Base-by-base conservation (phyloP, 805 yeast genomes). In the Ascoidea asiatica region DNA sequence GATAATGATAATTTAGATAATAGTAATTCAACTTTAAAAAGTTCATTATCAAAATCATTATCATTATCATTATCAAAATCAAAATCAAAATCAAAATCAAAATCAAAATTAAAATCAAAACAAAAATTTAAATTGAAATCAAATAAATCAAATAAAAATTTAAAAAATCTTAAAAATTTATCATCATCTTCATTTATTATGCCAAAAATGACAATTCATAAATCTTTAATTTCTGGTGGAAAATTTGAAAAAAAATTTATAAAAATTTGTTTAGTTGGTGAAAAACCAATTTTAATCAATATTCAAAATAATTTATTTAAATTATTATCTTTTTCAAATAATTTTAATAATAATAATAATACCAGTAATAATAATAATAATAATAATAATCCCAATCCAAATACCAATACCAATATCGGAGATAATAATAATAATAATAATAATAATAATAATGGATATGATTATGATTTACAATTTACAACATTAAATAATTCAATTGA, bases 391-490 rank as follows among this genome's bases (percentile, higher is more conserved):
- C 18, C 33, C 38, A 37, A 42, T 35, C 42, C 38, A 35, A 51
- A 44, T 35, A 44, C 38, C 43, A 44, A 47, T 29, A 48, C 45
- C 5, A 22, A 41, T 36, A 39, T 39, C 37, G 23, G 33, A 17
- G 41, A 20, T 35, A 40, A 39, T 19, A 22, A 18, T 21, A 37
- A 21, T 37, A 33, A 43, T 22, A 40, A 29, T 39, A 46, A 45
- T 37, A 36, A 7, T 40, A 52, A 45, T 42, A 46, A 45, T 33
- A 44, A 38, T 35, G 43, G 33, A 36, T 45, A 46, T 44, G 50
- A 42, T 23, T 41, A 17, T n/a, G 18, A 6, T n/a, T 21, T 39
- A 39, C 37, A 43, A 5, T n/a, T 18, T 38, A 21, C 19, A 21
- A 23, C 13, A 7, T 36, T 22, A 33, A 33, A 42, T 21, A 5